Percentiles rank a stretch among this genome's conserved stretches.
Evolutionary conservation across 805 yeast species (phyloP).

Genomic region (Nakazawaea ernobii): DNA sequence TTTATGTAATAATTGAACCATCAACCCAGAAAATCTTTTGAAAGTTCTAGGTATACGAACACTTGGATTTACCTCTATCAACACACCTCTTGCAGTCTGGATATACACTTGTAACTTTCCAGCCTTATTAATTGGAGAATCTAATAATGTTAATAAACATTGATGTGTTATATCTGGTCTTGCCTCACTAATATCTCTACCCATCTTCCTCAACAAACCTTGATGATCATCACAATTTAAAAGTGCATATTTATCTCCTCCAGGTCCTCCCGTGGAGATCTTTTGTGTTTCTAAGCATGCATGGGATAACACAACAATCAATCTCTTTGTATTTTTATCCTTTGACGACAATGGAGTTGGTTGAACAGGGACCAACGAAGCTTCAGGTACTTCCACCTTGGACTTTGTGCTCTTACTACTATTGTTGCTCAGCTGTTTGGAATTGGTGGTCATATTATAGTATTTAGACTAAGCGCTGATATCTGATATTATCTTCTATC

Average conservation of each 20-base stretch:
- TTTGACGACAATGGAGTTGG: slow-evolving; percentile 77
- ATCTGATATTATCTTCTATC: no score
- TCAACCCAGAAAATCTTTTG: slow-evolving; percentile 93
- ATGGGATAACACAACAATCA: slow-evolving; percentile 91
- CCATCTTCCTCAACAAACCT: slow-evolving; percentile 91
- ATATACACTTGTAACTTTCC: slow-evolving; percentile 95
- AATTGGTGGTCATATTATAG: neutral
- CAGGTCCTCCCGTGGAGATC: slow-evolving; percentile 69
- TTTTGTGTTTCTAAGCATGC: slow-evolving; percentile 96
- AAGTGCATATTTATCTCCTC: slow-evolving; percentile 88
- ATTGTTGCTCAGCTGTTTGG: slow-evolving; percentile 38
- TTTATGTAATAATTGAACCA: slow-evolving; percentile 94
- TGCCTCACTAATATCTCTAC: slow-evolving; percentile 95
- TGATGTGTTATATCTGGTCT: slow-evolving; percentile 99
- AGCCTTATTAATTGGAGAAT: slow-evolving; percentile 97
- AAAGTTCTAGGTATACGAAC: slow-evolving; percentile 98
- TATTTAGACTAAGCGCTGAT: neutral
- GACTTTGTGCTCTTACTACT: slow-evolving; percentile 28
- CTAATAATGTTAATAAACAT: slow-evolving; percentile 87
- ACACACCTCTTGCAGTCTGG: slow-evolving; percentile 91
- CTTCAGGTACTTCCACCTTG: slow-evolving; percentile 31
- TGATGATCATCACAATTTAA: slow-evolving; percentile 98
- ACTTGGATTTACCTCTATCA: slow-evolving; percentile 91
- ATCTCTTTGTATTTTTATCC: slow-evolving; percentile 80
- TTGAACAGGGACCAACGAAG: slow-evolving; percentile 81